Percentiles rank a stretch among this genome's conserved stretches.
phyloP scores from a whole-genome alignment of 371 early-diverging fungal species.

The Mortierella sp. region DNA sequence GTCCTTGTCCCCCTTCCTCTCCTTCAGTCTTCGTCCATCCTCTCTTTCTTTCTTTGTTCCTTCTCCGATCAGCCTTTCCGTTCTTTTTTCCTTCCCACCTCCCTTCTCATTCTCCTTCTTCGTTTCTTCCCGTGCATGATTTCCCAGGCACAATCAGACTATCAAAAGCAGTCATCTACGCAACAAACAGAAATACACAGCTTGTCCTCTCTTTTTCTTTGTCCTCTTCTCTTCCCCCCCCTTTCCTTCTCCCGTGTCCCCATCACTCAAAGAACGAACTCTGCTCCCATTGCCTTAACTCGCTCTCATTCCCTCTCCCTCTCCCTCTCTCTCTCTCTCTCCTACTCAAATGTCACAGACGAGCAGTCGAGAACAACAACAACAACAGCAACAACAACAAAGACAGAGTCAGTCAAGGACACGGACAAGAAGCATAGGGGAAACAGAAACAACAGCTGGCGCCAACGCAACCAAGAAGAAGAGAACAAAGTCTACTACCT shows the following conservation, averaged over 20 bases:
- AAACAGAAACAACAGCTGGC: not conserved
- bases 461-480: not conserved
- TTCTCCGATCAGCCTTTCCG: not conserved
- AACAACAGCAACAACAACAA: not conserved
- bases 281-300: not conserved
- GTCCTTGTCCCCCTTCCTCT: too few relatives aligned
- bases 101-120: not conserved
- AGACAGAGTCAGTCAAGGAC: not conserved
- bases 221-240: not conserved
- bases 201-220: not conserved
- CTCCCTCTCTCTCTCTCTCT: not conserved
- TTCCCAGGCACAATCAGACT: not conserved
- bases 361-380: constrained; percentile 5
- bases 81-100: not conserved
- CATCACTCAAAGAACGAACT: not conserved
- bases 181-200: not conserved
- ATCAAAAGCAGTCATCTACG: constrained; percentile 1
- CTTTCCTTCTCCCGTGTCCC: not conserved
- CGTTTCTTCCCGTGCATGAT: not conserved
- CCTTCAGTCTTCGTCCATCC: not conserved
- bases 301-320: not conserved
- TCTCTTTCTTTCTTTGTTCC: not conserved
- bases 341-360: constrained; percentile 9
- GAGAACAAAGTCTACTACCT: not conserved
- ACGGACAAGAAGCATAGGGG: not conserved